phyloP scores from a whole-genome alignment of 805 yeast genomes.

The Candida vaughaniae region DNA sequence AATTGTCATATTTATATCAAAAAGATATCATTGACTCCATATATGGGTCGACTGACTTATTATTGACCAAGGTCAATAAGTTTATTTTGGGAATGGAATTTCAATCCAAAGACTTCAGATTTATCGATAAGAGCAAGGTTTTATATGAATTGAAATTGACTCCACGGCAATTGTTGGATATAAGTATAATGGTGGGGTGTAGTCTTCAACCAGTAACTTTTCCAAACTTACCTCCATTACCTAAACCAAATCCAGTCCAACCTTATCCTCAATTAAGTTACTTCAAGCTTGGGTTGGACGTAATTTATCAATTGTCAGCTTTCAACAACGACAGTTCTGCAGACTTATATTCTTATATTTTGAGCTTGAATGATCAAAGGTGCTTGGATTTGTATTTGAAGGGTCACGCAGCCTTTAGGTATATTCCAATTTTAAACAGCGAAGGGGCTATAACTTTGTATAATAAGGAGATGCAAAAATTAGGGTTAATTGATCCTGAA shows the following conservation, averaged over 20 bases:
- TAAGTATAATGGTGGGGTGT: slow-evolving; percentile 77
- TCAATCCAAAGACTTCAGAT: slow-evolving; percentile 62
- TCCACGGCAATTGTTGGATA: slow-evolving; percentile 71
- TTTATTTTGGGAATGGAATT: slow-evolving; percentile 73
- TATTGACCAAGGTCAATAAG: slow-evolving; percentile 64
- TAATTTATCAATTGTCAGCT: slow-evolving; percentile 32
- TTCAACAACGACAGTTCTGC: slow-evolving; percentile 20
- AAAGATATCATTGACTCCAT: slow-evolving; percentile 64
- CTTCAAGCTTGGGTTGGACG: slow-evolving; percentile 40
- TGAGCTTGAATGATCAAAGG: slow-evolving; percentile 45
- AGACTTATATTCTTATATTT: slow-evolving; percentile 46
- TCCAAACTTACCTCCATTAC: slow-evolving; percentile 48
- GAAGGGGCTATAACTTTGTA: slow-evolving; percentile 69
- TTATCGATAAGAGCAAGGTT: slow-evolving; percentile 56
- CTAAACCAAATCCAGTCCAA: slow-evolving; percentile 38
- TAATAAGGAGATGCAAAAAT: slow-evolving; percentile 39
- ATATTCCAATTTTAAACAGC: slow-evolving; percentile 68
- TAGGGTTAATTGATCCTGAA: slow-evolving; percentile 22
- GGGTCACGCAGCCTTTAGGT: slow-evolving; percentile 67
- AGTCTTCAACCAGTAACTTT: slow-evolving; percentile 67
- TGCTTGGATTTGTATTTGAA: slow-evolving; percentile 55
- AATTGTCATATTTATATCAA: slow-evolving; percentile 68
- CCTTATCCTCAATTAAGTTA: slow-evolving; percentile 41
- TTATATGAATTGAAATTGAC: slow-evolving; percentile 58
- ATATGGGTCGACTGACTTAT: slow-evolving; percentile 80